Evolutionary conservation across 1,139 yeast genomes (phyloP), one percentile per base, ranked within the genome.

Genomic region (Debaryomycetaceae sp.): DNA sequence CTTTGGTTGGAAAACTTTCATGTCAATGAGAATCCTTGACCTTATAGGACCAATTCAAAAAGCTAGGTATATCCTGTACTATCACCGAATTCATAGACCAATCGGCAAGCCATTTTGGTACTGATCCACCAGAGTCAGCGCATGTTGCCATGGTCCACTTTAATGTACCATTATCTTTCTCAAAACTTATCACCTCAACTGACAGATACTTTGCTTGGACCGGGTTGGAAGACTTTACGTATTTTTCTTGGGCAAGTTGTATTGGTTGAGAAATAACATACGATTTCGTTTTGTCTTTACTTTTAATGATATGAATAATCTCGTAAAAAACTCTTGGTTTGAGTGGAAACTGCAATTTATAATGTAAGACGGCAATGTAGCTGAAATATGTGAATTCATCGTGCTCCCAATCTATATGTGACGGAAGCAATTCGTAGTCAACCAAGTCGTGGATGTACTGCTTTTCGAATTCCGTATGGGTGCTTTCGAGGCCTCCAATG

Each of bases 141-240:
- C 78, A 66, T 11, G 80, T 77, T 14, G 79, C 76, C 87, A 83
- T 81, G 6, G 63, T 53, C 94, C 94, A 84, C 32, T 67, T 66
- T 15, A 81, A 66, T 11, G 59, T 50, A 32, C 66, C 61, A 14
- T 66, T 61, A 8, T 58, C 68, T 14, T 58, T 56, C 34, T 73
- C 64, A 44, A 59, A 64, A 31, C 60, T 57, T 16, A 83, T 62
- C 33, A 70, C 63, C 52, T 84, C 94, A 22, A 84, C 70, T 5
- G 88, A 77, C 19, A 81, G 67, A 57, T 83, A 84, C 29, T 59
- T 53, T 0, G 76, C 83, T 6, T 56, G 55, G 1, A 73, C 77
- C 30, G 42, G 41, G 2, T 49, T 49, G 4, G 49, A 43, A 18
- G 44, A 32, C 17, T 45, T 42, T 41, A 47, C 42, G 44, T 49